Percentiles rank a stretch among this genome's conserved stretches.
Evolutionary conservation across 2,329 filamentous ascomycete genomes (phyloP).

Genomic region (Penicillium sp.): DNA sequence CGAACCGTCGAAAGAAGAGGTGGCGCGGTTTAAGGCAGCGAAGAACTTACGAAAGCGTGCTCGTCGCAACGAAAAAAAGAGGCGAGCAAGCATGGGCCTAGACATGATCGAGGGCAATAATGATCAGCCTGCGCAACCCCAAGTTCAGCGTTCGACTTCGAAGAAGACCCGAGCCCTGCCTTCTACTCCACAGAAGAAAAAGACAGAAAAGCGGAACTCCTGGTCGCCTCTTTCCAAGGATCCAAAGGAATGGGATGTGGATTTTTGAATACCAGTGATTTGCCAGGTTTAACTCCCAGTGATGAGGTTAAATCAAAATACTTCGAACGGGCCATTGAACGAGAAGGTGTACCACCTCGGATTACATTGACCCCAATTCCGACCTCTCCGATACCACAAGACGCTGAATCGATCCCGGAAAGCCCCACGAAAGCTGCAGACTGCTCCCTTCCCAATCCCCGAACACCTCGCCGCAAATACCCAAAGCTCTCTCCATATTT

Average conservation of each 20-base stretch:
- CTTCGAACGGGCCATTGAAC: slow-evolving; percentile 20
- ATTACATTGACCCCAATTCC: neutral
- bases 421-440: slow-evolving; percentile 6
- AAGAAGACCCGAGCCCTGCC: neutral
- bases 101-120: neutral
- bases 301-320: slow-evolving; percentile 44
- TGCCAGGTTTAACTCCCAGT: slow-evolving; percentile 35
- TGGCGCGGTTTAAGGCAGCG: neutral
- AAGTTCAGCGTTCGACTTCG: neutral
- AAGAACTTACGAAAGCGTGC: neutral
- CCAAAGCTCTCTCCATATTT: slow-evolving; percentile 48
- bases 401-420: neutral
- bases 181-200: neutral
- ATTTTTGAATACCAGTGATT: slow-evolving; percentile 45
- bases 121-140: neutral
- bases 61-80: slow-evolving; percentile 3
- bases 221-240: slow-evolving; percentile 14
- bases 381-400: neutral
- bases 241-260: slow-evolving; percentile 23
- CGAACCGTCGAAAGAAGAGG: neutral
- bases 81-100: neutral
- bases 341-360: neutral
- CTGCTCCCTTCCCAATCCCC: slow-evolving; percentile 10
- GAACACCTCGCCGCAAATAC: slow-evolving; percentile 18
- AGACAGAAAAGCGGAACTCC: neutral